These are phyloP conservation scores for Suillus sp. DNA, from an alignment of 768 basidiomycete genomes.

Conservation along the genomic window DNA sequence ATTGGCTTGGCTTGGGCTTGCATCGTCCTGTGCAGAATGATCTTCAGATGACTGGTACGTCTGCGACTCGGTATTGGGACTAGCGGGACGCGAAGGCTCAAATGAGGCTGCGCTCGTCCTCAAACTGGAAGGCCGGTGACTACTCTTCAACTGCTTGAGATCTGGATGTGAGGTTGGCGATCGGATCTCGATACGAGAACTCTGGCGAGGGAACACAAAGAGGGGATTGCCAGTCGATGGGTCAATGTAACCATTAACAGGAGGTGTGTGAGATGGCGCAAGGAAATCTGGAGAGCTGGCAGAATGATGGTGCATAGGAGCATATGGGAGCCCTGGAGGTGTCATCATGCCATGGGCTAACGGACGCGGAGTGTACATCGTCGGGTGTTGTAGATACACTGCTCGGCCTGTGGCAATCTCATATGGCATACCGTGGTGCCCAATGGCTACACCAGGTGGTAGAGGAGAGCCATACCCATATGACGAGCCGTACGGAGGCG, in stretches of 20 bases:
- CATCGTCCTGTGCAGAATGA: constrained; percentile 18
- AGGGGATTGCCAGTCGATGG: constrained; percentile 68
- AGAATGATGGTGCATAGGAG: constrained; percentile 63
- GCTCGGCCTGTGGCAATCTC: constrained; percentile 82
- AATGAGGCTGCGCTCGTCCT: constrained; percentile 55
- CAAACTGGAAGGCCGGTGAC: constrained; percentile 41
- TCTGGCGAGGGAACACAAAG: constrained; percentile 73
- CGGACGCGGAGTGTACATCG: constrained; percentile 70
- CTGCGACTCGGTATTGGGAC: constrained; percentile 24
- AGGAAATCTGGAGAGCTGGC: constrained; percentile 65
- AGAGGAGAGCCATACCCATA: constrained; percentile 58
- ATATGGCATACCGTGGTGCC: constrained; percentile 77
- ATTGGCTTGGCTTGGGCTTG: constrained; percentile 21
- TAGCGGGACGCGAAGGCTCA: constrained; percentile 43
- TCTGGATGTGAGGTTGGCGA: constrained; percentile 46
- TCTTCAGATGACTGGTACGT: constrained; percentile 15
- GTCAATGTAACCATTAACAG: constrained; percentile 65
- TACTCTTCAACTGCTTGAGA: constrained; percentile 23
- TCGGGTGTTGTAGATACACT: constrained; percentile 66
- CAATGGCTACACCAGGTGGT: constrained; percentile 74
- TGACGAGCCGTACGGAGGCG: constrained; percentile 68
- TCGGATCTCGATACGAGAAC: constrained; percentile 74
- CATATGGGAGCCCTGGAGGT: constrained; percentile 51
- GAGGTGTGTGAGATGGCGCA: constrained; percentile 60
- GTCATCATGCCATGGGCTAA: constrained; percentile 57